Conservation (phyloP, 2,329 filamentous ascomycete species). For the Periconia sp. region DNA sequence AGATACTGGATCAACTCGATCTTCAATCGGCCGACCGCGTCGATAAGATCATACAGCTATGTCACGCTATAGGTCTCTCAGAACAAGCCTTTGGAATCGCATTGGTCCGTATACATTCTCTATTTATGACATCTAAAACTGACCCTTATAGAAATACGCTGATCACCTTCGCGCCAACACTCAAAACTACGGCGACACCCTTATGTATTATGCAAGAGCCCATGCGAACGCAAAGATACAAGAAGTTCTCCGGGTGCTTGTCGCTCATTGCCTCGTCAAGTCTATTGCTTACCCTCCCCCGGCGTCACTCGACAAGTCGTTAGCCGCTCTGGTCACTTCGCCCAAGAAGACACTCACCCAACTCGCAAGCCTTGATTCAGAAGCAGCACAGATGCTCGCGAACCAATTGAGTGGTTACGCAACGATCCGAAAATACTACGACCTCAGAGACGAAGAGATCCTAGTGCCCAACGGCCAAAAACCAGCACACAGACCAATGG, state of each 20-base stretch:
- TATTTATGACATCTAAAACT: slow-evolving; percentile 11
- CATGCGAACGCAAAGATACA: slow-evolving; percentile 78
- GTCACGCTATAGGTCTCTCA: slow-evolving; percentile 76
- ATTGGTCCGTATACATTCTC: slow-evolving; percentile 54
- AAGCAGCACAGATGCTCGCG: slow-evolving; percentile 81
- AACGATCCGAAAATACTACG: slow-evolving; percentile 86
- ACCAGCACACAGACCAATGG: slow-evolving; percentile 54
- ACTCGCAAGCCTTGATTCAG: slow-evolving; percentile 73
- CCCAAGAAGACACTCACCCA: slow-evolving; percentile 71
- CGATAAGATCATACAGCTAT: slow-evolving; percentile 77
- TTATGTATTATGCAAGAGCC: slow-evolving; percentile 89
- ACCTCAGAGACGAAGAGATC: slow-evolving; percentile 73
- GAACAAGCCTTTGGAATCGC: slow-evolving; percentile 79
- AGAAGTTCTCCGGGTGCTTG: slow-evolving; percentile 82
- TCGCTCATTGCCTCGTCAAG: slow-evolving; percentile 83
- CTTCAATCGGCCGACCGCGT: slow-evolving; percentile 71
- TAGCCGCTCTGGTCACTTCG: slow-evolving; percentile 69
- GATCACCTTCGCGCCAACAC: slow-evolving; percentile 72
- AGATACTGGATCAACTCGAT: slow-evolving; percentile 72
- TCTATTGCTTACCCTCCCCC: slow-evolving; percentile 77
- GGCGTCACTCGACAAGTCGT: slow-evolving; percentile 70
- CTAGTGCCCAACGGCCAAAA: slow-evolving; percentile 38
- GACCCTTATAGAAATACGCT: slow-evolving; percentile 69
- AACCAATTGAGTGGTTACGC: slow-evolving; percentile 90
- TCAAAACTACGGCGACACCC: slow-evolving; percentile 78